Base-by-base conservation (phyloP, 208 protist genomes). In the Leptomonas seymouri region DNA sequence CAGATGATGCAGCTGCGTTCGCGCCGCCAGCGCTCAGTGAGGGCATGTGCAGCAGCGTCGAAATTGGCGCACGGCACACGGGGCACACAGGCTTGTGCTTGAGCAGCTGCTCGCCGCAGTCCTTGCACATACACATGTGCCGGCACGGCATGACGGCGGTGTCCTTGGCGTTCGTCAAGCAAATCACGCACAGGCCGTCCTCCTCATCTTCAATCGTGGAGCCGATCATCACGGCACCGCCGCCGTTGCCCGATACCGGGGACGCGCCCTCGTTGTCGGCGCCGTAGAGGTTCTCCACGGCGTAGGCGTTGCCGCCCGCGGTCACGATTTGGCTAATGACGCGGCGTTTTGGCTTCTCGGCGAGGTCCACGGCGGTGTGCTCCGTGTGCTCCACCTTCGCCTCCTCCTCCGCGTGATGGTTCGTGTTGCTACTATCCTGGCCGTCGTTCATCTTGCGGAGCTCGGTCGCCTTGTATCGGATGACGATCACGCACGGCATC, bases 51-150 rank as follows among this genome's bases (percentile, higher is more conserved):
- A 97, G 79, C 51, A 97, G 79, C 27, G 87, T 94, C 5, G 88
- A 93, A 34, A 98, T 95, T 3, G 80, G 78, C 1, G 86, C 85
- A 46, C 96, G 85, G 84, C 96, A 98, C 25, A 98, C 94, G 7
- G 96, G 96, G 80, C 96, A 98, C 54, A 98, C 97, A 23, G 95
- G 94, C 64, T 92, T 95, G 78, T 96, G 92, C 56, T 89, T 81
- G 44, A 96, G 72, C 59, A 98, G 86, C 74, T 93, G 78, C 82
- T 97, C 88, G n/a, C 94, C 95, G 70, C 96, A 98, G 41, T 84
- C 83, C 74, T 92, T 88, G 77, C 96, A 98, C 71, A 98, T 89
- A 69, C 94, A 98, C 93, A 98, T 94, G 71, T 98, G 95, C 18
- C 97, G 86, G 70, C 97, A 98, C 45, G 97, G 96, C 84, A 98